Evolutionary conservation across 164 flowering plant species (phyloP), one percentile per base, ranked within the genome.

Genomic region (Vitis riparia): DNA sequence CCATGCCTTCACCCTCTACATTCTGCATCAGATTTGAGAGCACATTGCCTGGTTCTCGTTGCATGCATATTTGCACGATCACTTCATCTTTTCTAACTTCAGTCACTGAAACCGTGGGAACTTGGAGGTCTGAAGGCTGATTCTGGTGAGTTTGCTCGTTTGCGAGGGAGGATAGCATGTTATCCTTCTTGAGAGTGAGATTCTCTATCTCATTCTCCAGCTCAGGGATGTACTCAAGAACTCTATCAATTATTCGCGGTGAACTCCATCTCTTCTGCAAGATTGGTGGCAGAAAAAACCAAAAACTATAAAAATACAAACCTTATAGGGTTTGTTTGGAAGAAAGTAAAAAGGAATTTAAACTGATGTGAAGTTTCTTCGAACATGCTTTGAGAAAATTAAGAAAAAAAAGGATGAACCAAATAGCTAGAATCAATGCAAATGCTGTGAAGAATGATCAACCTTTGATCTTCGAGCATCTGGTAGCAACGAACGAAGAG

Each of bases 231-330:
- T 79, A 82, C 2, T 69, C 70, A 9, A 80, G 69, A 52, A 72
- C 75, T 71, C 60, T 77, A 55, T 75, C 80, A 4, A 82, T 75
- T 13, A 80, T 71, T 10, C 23, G 27, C 9, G 81, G 83, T 2
- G 78, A 78, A 47, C 73, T 73, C 83, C 80, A 70, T 63, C 68
- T 73, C 69, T 79, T 76, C 85, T 82, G 81, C 73, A 68, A 68
- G 2, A 51, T 19, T 37, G 44, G 44, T 37, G 0, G 44, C 44
- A 37, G 44, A 0, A 37, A 37, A 37, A 37, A 37, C 44, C 44
- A 37, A 3, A 37, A 37, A 37, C 44, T 37, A 6, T 37, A 37
- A 37, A 5, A 37, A 37, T 37, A 37, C 44, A 37, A 37, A 37
- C 44, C 5, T 37, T 5, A 32, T 32, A 37, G 44, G 44, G 44